Evolutionary conservation across 768 basidiomycete species (phyloP).

Genomic region (Pleurotus tuber-regium): DNA sequence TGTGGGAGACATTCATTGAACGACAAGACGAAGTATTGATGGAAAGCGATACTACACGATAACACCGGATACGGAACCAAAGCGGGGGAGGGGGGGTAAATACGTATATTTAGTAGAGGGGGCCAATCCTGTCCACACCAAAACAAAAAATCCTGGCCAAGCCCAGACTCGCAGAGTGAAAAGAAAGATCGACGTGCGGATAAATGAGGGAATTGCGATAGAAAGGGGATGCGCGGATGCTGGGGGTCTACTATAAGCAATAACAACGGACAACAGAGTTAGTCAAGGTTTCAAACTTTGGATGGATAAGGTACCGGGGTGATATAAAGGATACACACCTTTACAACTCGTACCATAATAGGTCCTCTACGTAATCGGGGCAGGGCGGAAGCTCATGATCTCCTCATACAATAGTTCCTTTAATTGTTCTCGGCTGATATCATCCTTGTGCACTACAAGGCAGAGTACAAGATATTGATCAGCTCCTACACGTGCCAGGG

Average conservation of each 20-base stretch:
- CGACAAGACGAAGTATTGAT: too few species aligned
- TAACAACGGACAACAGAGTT: not conserved
- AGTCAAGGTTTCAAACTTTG: too few species aligned
- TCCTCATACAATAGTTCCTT: slow-evolving; percentile 94
- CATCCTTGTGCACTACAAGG: slow-evolving; percentile 84
- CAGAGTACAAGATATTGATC: not conserved
- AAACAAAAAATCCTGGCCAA: too few species aligned
- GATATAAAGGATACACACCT: not conserved
- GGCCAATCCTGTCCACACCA: too few species aligned
- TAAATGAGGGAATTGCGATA: not conserved
- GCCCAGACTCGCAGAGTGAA: too few species aligned
- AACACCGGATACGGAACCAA: too few species aligned
- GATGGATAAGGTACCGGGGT: not conserved
- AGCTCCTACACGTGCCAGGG: too few species aligned
- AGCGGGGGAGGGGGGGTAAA: too few species aligned
- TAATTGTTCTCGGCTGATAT: slow-evolving; percentile 92
- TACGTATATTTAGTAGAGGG: too few species aligned
- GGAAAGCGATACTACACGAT: too few species aligned
- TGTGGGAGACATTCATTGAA: too few species aligned
- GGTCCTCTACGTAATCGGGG: slow-evolving; percentile 46
- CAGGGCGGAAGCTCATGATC: slow-evolving; percentile 85
- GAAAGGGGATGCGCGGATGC: not conserved
- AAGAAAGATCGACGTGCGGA: not conserved
- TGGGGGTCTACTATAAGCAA: not conserved
- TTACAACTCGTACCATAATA: not conserved